Base-by-base conservation (phyloP, 306 rosid species). In the Quercus suber region DNA sequence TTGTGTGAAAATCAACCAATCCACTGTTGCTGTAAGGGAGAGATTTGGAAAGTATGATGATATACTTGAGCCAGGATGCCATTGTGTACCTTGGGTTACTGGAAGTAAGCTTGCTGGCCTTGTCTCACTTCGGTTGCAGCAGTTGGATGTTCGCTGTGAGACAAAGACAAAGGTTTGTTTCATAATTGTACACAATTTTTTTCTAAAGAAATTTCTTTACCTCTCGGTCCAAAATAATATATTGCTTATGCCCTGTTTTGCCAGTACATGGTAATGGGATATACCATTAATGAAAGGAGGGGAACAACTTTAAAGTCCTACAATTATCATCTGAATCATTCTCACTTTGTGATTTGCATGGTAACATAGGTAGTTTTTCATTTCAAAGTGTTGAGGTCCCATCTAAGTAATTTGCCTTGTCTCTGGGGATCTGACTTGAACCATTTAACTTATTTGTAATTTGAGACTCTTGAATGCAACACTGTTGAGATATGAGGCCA, bases 51-150 rank as follows among this genome's bases (percentile, higher is more conserved):
- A 83, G 67, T 90, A 82, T 56, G 25, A 11, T 57, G 83, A 75
- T 3, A 83, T 92, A 59, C 86, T 92, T 33, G 80, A 88, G 60
- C 97, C 94, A 23, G 94, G 97, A 49, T 86, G 92, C 23, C 97
- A 88, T 74, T 89, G 89, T 20, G 59, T 92, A 75, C 93, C 97
- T 73, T 87, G 97, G 97, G 84, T 88, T 75, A 3, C 87, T 1
- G 94, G 94, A 8, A 84, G 69, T 73, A 67, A 78, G 80, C 56
- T 89, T 14, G 90, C 89, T 51, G 91, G 94, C 75, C 74, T 70
- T 51, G 82, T 92, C 10, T 81, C 94, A 2, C 73, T 90, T 4
- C 93, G 94, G 5, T 91, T 92, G 74, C 89, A 84, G 76, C 93
- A 92, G 76, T 84, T 92, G 27, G 89, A 86, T 81, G 91, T 92